A percentile compares a stretch with the other conserved stretches of the same genome.
Evolutionary conservation across 257 asterid genomes (phyloP).

Genomic region (Petunia axillaris): DNA sequence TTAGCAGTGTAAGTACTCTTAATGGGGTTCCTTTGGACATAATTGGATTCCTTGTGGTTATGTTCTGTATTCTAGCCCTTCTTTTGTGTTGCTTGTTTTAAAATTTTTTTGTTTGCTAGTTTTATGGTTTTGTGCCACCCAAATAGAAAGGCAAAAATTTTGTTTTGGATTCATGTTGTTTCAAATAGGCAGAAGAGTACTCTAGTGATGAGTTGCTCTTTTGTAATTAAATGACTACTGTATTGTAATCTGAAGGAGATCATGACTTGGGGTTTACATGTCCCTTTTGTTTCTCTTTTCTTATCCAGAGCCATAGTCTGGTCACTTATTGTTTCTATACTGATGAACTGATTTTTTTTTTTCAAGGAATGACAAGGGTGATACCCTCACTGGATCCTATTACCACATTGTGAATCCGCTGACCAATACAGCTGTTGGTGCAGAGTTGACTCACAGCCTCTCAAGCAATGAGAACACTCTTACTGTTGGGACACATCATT

Average conservation of each 20-base stretch:
- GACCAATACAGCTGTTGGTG: constrained; percentile 85
- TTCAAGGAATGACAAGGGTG: constrained; percentile 75
- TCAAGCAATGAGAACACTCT: constrained; percentile 80
- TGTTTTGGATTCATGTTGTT: not conserved
- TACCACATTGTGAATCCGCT: constrained; percentile 72
- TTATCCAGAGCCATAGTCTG: not conserved
- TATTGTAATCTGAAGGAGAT: too few species aligned
- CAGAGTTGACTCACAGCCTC: constrained; percentile 84
- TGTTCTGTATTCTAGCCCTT: not conserved
- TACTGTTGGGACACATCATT: constrained; percentile 79
- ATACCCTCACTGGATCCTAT: constrained; percentile 75
- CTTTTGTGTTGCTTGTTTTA: not conserved
- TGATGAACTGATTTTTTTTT: not conserved
- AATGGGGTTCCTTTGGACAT: not conserved
- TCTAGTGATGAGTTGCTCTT: not conserved
- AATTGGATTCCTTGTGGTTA: not conserved
- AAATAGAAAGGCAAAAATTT: not conserved
- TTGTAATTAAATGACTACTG: not conserved
- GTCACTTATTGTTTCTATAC: not conserved
- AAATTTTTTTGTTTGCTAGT: not conserved
- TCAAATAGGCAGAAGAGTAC: not conserved
- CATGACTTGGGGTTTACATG: not conserved
- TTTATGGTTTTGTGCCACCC: not conserved
- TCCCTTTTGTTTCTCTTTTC: not conserved
- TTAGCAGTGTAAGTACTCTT: constrained; percentile 63